These are phyloP conservation scores for Boletus rubescentipes DNA, from an alignment of 768 basidiomycete species.

Conservation along the genomic window DNA sequence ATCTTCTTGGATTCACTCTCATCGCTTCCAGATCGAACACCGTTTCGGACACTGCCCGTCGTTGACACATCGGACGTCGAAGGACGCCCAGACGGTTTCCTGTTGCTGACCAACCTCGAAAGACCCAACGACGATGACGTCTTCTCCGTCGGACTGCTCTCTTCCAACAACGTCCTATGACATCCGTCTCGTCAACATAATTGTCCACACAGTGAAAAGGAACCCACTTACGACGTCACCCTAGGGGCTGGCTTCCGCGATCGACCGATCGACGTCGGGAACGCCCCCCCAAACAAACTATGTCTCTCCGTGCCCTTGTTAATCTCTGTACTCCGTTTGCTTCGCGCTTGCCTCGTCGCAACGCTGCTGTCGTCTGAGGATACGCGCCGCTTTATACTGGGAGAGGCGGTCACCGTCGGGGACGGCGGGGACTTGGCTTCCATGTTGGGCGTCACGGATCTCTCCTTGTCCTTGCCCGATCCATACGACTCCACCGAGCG, in stretches of 20 bases:
- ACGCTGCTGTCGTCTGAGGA: constrained; percentile 25
- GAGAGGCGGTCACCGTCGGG: constrained; percentile 22
- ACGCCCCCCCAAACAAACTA: constrained; percentile 78
- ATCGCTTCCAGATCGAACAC: constrained; percentile 22
- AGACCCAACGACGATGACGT: constrained; percentile 46
- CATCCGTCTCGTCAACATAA: neutral
- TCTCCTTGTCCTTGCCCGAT: constrained; percentile 36
- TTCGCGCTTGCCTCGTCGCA: constrained; percentile 39
- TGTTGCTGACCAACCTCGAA: constrained; percentile 45
- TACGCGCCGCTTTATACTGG: constrained; percentile 19
- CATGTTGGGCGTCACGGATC: constrained; percentile 25
- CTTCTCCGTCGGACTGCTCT: constrained; percentile 42
- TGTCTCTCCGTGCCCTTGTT: constrained; percentile 54
- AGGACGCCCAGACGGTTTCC: constrained; percentile 44
- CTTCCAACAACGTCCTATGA: constrained; percentile 33
- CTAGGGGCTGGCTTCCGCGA: constrained; percentile 80
- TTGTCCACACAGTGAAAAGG: neutral
- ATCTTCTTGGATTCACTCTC: constrained; percentile 14
- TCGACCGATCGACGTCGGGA: constrained; percentile 61
- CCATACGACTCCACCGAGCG: constrained; percentile 43
- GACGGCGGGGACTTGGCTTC: constrained; percentile 27
- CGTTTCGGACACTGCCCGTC: constrained; percentile 25
- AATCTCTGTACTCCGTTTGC: constrained; percentile 52
- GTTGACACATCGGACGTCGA: constrained; percentile 40
- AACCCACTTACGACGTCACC: constrained; percentile 56